phyloP scores from a whole-genome alignment of 1,139 yeast species.

The Yamadazyma jaroonii region DNA sequence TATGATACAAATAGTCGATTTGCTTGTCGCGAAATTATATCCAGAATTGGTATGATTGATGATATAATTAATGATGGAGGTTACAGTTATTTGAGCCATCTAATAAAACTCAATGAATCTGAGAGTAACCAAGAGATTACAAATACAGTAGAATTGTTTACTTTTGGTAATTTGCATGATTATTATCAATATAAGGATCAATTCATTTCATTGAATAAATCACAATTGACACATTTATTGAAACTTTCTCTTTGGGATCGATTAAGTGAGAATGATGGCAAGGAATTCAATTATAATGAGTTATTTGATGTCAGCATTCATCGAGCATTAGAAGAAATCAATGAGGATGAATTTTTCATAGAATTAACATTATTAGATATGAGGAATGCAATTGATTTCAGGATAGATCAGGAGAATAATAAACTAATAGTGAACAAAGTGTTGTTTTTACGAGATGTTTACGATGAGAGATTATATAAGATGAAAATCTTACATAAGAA shows the following conservation, averaged over 20 bases:
- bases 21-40: constrained; percentile 25
- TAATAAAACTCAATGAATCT: background rate
- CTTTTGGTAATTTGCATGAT: constrained; percentile 33
- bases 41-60: constrained; percentile 20
- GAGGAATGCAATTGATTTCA: constrained; percentile 21
- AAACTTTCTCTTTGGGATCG: constrained; percentile 23
- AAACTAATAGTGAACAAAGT: constrained; percentile 19
- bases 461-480: constrained; percentile 19
- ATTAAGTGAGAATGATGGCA: constrained; percentile 18
- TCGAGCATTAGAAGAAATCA: constrained; percentile 5
- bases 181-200: constrained; percentile 20
- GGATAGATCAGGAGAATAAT: constrained; percentile 26
- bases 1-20: constrained; percentile 29
- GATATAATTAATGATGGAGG: no score
- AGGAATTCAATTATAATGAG: constrained; percentile 11
- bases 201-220: constrained; percentile 13
- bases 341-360: constrained; percentile 11
- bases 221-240: constrained; percentile 23
- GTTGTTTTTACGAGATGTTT: constrained; percentile 28
- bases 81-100: constrained; percentile 9
- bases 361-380: constrained; percentile 20
- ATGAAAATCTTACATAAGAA: constrained; percentile 19
- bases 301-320: constrained; percentile 10
- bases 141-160: constrained; percentile 31
- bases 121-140: background rate